Percentiles rank a stretch among this genome's conserved stretches.
Conservation (phyloP, 768 basidiomycete genomes). For the Lentinula sp. region DNA sequence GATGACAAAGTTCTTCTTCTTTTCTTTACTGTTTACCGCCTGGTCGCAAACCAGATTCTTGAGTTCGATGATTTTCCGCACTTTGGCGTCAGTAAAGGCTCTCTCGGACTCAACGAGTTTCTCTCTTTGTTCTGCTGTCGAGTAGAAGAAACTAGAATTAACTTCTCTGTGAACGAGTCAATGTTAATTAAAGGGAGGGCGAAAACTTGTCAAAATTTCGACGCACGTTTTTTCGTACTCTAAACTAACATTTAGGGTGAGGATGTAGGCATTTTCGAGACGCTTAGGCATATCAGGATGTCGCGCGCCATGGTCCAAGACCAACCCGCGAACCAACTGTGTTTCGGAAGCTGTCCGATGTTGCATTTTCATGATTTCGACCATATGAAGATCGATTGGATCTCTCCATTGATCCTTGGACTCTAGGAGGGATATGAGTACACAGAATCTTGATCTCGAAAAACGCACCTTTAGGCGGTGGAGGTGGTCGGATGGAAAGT, state of each 20-base stretch:
- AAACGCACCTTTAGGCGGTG: constrained; percentile 49
- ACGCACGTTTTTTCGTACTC: constrained; percentile 99
- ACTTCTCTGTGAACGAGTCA: constrained; percentile 66
- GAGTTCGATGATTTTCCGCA: constrained; percentile 93
- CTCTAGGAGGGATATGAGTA: constrained; percentile 28
- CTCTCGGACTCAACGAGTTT: constrained; percentile 98
- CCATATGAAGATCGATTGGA: constrained; percentile 98
- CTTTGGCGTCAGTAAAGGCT: constrained; percentile 87
- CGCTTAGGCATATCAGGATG: constrained; percentile 99
- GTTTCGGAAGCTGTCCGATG: constrained; percentile 98
- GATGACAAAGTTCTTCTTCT: constrained; percentile 83
- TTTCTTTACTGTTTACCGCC: constrained; percentile 75
- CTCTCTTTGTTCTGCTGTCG: constrained; percentile 95
- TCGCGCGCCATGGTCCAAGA: constrained; percentile 94
- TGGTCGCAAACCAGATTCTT: constrained; percentile 97
- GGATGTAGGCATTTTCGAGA: constrained; percentile 90
- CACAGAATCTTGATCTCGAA: not conserved
- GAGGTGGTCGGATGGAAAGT: constrained; percentile 71
- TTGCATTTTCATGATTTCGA: constrained; percentile 99
- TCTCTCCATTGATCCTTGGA: constrained; percentile 67
- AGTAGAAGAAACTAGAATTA: constrained; percentile 99
- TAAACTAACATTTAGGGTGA: constrained; percentile 94
- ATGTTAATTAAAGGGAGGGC: constrained; percentile 9
- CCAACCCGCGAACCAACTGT: constrained; percentile 89
- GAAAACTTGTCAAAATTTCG: not conserved